Percentiles rank a stretch among this genome's conserved stretches.
Conservation (phyloP, 495 filamentous ascomycete species). For the Letharia lupina region DNA sequence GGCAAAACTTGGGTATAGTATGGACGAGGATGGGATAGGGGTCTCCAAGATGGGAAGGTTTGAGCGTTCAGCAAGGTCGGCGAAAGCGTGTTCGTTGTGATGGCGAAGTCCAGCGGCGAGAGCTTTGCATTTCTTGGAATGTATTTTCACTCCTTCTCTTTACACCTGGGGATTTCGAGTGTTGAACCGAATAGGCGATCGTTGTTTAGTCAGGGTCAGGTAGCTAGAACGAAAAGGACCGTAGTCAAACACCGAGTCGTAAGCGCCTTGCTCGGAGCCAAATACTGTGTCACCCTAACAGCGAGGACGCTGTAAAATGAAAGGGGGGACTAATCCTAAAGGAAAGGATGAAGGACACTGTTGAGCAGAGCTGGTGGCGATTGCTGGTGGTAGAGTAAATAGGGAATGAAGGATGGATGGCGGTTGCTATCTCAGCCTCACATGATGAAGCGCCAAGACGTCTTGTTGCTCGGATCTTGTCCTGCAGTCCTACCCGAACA, state of each 20-base stretch:
- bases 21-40: background rate
- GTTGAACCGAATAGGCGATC: background rate
- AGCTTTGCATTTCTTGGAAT: background rate
- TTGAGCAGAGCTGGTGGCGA: background rate
- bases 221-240: constrained; percentile 9
- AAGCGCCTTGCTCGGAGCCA: constrained; percentile 10
- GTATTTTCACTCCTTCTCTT: background rate
- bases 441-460: constrained; percentile 5
- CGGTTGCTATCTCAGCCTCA: constrained; percentile 12
- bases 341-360: background rate
- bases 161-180: background rate
- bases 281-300: background rate
- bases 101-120: background rate
- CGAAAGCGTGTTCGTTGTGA: constrained; percentile 3
- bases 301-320: background rate
- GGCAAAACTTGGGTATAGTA: background rate
- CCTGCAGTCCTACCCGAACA: constrained; percentile 1
- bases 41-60: background rate
- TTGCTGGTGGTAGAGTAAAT: background rate
- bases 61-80: background rate
- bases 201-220: background rate
- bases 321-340: background rate
- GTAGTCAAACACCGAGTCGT: background rate
- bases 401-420: constrained; percentile 7
- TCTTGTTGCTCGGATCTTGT: background rate